A percentile compares a stretch with the other conserved stretches of the same genome.
Evolutionary conservation across 257 asterid genomes (phyloP).

Genomic region (Fraxinus pennsylvanica): DNA sequence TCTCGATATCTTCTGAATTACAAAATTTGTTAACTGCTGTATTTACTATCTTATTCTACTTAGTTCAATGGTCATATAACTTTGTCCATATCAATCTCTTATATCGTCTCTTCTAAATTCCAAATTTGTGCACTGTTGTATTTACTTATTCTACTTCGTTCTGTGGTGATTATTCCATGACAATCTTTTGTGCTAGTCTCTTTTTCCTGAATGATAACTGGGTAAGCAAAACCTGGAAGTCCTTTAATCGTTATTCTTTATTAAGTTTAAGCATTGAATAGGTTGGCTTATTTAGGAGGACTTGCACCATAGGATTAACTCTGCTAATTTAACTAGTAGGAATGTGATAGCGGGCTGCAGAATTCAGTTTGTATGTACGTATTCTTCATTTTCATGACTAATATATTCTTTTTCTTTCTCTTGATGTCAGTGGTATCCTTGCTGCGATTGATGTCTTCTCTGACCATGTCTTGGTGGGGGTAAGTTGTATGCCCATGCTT

Average conservation of each 20-base stretch:
- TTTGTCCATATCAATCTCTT: not conserved
- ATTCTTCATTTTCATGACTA: not conserved
- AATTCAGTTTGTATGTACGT: not conserved
- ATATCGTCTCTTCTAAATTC: not conserved
- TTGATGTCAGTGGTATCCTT: slow-evolving; percentile 78
- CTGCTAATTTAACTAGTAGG: not conserved
- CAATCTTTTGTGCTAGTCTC: not conserved
- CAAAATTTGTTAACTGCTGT: not conserved
- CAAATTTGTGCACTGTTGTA: not conserved
- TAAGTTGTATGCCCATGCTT: slow-evolving; percentile 44
- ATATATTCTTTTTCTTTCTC: slow-evolving; percentile 7
- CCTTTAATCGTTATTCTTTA: not conserved
- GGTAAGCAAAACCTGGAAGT: not conserved
- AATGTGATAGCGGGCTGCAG: not conserved
- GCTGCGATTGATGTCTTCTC: slow-evolving; percentile 94
- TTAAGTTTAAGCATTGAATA: slow-evolving; percentile 7
- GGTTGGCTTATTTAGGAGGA: not conserved
- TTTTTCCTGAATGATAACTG: not conserved
- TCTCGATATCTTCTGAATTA: not conserved
- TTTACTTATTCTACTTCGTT: not conserved
- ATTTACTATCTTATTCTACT: not conserved
- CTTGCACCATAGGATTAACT: not conserved
- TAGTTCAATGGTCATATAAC: not conserved
- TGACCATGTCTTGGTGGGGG: slow-evolving; percentile 85
- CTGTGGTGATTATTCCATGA: not conserved